phyloP scores from a whole-genome alignment of 164 flowering plant genomes.

The Piper longum region DNA sequence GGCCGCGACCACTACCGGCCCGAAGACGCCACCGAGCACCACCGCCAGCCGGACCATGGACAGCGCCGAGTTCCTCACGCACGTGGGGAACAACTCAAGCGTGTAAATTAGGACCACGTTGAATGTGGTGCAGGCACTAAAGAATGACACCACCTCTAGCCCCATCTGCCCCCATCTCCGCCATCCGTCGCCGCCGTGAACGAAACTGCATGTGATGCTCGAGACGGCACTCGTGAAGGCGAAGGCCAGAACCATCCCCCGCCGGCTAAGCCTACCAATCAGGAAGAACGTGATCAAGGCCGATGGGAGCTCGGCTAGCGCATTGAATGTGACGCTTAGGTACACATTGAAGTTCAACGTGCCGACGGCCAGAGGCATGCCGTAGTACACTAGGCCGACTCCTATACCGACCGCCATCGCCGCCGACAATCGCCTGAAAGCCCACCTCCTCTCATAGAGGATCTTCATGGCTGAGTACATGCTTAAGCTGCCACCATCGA shows the following conservation, averaged over 20 bases:
- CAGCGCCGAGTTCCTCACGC: conserved; percentile 68
- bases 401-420: conserved; percentile 42
- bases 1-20: conserved; percentile 42
- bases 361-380: conserved; percentile 52
- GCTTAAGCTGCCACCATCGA: conserved; percentile 3
- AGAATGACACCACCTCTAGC: conserved; percentile 46
- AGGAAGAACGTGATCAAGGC: conserved; percentile 27
- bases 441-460: conserved; percentile 33
- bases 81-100: conserved; percentile 75
- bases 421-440: conserved; percentile 21
- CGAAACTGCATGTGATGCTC: conserved; percentile 21
- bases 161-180: conserved; percentile 18
- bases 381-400: conserved; percentile 54
- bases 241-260: conserved; percentile 17
- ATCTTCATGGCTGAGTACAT: conserved; percentile 29
- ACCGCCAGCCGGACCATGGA: conserved; percentile 58
- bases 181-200: not conserved
- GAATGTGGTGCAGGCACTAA: conserved; percentile 37
- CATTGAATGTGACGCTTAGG: conserved; percentile 41
- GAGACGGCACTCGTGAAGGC: conserved; percentile 26
- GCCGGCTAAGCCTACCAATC: conserved; percentile 26
- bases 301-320: conserved; percentile 45
- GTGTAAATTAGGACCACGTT: conserved; percentile 37
- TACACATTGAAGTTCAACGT: conserved; percentile 32
- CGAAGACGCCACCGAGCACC: conserved; percentile 40